These are phyloP conservation scores for Pythium volutum DNA, from an alignment of 352 stramenopile genomes.

Conservation along the genomic window DNA sequence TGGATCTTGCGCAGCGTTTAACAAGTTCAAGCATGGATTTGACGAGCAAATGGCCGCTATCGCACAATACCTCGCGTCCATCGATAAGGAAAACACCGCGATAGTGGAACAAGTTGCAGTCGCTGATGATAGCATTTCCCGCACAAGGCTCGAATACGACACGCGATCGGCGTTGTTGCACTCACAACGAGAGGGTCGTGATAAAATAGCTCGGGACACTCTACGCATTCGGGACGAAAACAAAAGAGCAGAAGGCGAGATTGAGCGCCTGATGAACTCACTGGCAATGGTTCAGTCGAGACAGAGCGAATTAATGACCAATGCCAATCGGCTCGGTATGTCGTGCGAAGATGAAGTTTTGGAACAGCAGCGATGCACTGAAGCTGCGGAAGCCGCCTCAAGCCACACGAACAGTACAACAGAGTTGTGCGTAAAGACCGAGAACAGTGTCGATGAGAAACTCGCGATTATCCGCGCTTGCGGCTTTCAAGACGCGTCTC, in stretches of 20 bases:
- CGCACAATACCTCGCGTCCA: neutral
- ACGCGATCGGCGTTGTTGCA: neutral
- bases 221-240: neutral
- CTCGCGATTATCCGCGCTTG: neutral
- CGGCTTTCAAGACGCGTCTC: neutral
- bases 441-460: neutral
- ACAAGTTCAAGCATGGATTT: neutral
- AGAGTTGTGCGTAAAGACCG: neutral
- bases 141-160: neutral
- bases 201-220: neutral
- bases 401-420: neutral
- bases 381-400: neutral
- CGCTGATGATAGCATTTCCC: neutral
- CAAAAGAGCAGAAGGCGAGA: neutral
- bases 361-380: neutral
- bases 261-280: neutral
- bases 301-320: neutral
- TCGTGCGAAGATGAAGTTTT: neutral
- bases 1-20: neutral
- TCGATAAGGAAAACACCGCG: neutral
- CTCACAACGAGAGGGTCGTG: neutral
- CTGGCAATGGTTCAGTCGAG: neutral
- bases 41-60: conserved; percentile 4
- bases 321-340: neutral
- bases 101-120: neutral